Evolutionary conservation across 2,329 filamentous ascomycete species (phyloP), one percentile per base, ranked within the genome.

Genomic region (Sclerotinia nivalis): DNA sequence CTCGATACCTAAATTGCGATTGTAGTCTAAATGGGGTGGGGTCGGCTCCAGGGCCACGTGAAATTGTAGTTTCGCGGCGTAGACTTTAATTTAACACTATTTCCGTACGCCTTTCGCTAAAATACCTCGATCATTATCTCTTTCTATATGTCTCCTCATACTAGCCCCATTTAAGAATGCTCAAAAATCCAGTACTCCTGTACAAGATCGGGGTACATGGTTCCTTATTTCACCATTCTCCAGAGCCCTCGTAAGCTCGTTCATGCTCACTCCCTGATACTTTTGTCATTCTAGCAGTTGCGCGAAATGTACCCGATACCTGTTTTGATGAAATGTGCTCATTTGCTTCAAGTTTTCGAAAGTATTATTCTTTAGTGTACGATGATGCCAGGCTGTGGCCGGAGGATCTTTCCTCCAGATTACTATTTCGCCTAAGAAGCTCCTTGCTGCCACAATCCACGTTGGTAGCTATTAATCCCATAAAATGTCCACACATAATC

Each of bases 41-140:
- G 50, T 45, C 50, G 28, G 37, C 40, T 43, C 20, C 12, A 31
- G 20, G 50, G 50, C 50, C 64, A 58, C 50, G 40, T 55, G 40
- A 66, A 43, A 56, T 66, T 56, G 56, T 25, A 66, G 49, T 25
- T 65, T 47, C 40, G 59, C 60, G 67, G 67, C 67, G 50, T 45
- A 50, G n/a, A 69, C 22, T 20, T 55, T 28, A 49, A 55, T 20
- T 22, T 9, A 43, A 45, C 37, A 49, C 49, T 40, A 55, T 56
- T 65, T 49, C 49, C 59, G 50, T 55, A 31, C 8, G 3, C n/a
- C 15, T 37, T 34, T 34, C 9, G 25, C 58, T 59, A 37, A 37
- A 45, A 40, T 40, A 28, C 15, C 58, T 65, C 40, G 22, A 28
- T 45, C 55, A 18, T 43, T 66, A n/a, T 65, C 22, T 43, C n/a